Conservation (phyloP, 352 stramenopile genomes). For the Phytophthora multivora region DNA sequence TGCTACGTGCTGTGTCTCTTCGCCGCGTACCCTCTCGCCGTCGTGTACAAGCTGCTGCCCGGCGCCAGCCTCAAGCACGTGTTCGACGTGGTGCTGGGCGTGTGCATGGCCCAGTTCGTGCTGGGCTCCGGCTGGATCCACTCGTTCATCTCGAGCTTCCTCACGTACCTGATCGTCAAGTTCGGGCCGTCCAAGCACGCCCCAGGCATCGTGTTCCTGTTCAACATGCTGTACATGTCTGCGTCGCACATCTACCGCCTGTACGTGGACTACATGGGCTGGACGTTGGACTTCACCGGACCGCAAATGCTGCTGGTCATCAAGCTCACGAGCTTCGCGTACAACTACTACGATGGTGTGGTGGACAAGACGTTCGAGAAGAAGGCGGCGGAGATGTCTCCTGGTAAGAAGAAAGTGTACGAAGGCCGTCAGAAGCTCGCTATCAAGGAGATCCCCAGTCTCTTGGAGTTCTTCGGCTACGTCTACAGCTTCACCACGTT, state of each 20-base stretch:
- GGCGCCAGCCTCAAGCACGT: slow-evolving; percentile 90
- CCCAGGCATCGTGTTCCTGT: slow-evolving; percentile 91
- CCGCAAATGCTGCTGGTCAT: slow-evolving; percentile 95
- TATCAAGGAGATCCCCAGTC: slow-evolving; percentile 82
- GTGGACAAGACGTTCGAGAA: slow-evolving; percentile 57
- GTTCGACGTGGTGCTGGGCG: slow-evolving; percentile 91
- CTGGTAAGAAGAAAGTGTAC: slow-evolving; percentile 37
- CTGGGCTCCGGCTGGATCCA: slow-evolving; percentile 94
- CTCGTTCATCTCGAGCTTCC: slow-evolving; percentile 89
- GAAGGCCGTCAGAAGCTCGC: slow-evolving; percentile 58
- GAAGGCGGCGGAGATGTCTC: slow-evolving; percentile 27
- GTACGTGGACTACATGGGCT: slow-evolving; percentile 96
- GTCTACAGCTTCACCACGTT: slow-evolving; percentile 97
- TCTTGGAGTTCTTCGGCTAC: slow-evolving; percentile 96
- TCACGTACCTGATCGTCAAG: slow-evolving; percentile 92
- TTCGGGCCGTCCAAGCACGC: slow-evolving; percentile 57
- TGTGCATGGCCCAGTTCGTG: slow-evolving; percentile 95
- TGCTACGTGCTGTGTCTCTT: slow-evolving; percentile 93
- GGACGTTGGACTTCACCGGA: slow-evolving; percentile 86
- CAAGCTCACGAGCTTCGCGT: slow-evolving; percentile 98
- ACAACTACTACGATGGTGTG: slow-evolving; percentile 96
- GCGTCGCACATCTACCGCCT: slow-evolving; percentile 94
- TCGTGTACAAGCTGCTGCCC: slow-evolving; percentile 90
- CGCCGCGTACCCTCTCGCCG: slow-evolving; percentile 92
- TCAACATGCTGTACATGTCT: slow-evolving; percentile 95